Evolutionary conservation across 768 basidiomycete species (phyloP), one percentile per base, ranked within the genome.

Genomic region (Boletus huronensis): DNA sequence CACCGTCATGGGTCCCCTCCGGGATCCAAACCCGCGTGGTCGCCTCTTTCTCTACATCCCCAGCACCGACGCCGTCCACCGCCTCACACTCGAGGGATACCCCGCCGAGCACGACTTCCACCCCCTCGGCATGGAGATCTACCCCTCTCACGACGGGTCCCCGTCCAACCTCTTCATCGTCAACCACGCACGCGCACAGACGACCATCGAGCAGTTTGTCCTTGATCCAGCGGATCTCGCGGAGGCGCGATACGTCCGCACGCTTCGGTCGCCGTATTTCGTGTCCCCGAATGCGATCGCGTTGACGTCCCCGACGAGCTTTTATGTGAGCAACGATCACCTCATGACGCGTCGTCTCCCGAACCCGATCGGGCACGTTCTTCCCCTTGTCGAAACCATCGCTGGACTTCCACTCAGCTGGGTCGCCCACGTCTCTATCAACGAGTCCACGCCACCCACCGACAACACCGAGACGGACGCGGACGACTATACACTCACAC

Each of bases 251-350:
- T 74, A 87, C 70, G 65, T 87, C 31, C 82, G 81, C 58, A 88
- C 87, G 9, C 75, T 90, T 41, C 71, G 76, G 19, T 80, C 81
- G 16, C 76, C 76, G 5, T 77, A 77, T 50, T 83, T 88, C 59
- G 68, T 84, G 29, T 76, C 87, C 10, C 84, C 87, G 26, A 90
- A 90, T 64, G 74, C 83, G 3, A 65, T 90, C 54, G 82, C 86
- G 17, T 67, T 87, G 31, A 84, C 86, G 9, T 80, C 84, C 40
- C 80, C 83, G 1, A 77, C 79, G 53, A 80, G 84, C 1, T 89
- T 90, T 67, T 89, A 84, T 62, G 77, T 90, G 46, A 80, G 80
- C 39, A 86, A 90, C 63, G 88, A 90, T 65, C 88, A 90, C 61
- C 69, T 80, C 34, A 65, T 87, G 62, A 88, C 85, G 3, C 78